Conservation (phyloP, 306 rosid species). For the Phaseolus lunatus region DNA sequence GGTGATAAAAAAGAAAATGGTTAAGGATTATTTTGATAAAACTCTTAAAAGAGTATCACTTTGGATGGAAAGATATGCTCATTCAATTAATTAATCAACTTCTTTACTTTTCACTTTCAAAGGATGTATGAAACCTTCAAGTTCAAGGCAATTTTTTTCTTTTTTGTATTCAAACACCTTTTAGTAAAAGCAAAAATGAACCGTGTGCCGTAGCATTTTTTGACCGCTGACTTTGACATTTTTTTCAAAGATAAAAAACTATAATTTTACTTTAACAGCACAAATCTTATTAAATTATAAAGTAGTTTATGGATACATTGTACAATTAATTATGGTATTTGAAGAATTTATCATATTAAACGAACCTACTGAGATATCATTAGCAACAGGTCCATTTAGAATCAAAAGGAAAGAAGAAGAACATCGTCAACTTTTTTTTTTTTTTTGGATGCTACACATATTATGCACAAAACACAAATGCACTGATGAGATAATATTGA, state of each 20-base stretch:
- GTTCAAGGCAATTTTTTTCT: background rate
- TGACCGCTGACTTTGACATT: conserved; percentile 8
- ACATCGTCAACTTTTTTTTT: too few species aligned
- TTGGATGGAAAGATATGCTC: too few species aligned
- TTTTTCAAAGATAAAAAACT: background rate
- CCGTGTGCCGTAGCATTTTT: background rate
- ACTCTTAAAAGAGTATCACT: too few species aligned
- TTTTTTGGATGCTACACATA: too few species aligned
- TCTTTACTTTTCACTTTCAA: background rate
- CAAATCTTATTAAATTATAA: background rate
- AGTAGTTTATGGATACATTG: background rate
- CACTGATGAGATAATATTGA: too few species aligned
- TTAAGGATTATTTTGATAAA: too few species aligned
- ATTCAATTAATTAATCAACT: background rate
- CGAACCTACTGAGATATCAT: too few species aligned
- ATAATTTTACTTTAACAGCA: background rate
- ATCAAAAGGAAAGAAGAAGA: too few species aligned
- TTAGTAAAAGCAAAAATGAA: background rate
- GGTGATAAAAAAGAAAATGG: too few species aligned
- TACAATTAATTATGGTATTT: background rate
- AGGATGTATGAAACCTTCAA: conserved; percentile 20
- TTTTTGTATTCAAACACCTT: background rate
- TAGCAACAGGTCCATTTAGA: too few species aligned
- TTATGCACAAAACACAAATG: too few species aligned
- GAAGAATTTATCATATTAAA: too few species aligned